phyloP scores from a whole-genome alignment of 148 eudicot genomes.

The Cornus suecica region DNA sequence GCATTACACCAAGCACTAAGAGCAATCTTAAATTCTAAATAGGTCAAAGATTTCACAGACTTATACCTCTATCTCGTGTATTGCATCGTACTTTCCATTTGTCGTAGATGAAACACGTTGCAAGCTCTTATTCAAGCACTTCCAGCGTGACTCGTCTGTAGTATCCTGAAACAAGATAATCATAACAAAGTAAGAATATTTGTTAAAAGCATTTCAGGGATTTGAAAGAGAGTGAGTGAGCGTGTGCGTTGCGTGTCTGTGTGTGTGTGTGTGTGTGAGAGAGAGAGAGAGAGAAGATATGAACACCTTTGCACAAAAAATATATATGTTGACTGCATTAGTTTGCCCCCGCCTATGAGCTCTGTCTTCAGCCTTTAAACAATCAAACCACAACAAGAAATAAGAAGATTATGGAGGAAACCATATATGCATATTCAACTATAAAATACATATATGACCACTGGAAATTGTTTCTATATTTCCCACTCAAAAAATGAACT shows the following conservation, averaged over 20 bases:
- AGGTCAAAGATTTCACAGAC: conserved; percentile 2
- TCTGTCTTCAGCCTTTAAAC: conserved; percentile 86
- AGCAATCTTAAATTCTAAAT: neutral
- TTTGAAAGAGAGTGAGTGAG: neutral
- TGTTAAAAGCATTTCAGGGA: conserved; percentile 2
- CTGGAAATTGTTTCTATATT: neutral
- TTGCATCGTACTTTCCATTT: conserved; percentile 83
- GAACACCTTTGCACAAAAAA: conserved; percentile 88
- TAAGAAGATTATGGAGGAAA: neutral
- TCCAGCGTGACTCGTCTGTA: conserved; percentile 81
- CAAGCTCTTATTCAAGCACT: conserved; percentile 64
- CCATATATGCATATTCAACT: too few relatives aligned
- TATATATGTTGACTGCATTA: conserved; percentile 81
- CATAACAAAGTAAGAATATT: neutral
- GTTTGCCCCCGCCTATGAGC: conserved; percentile 96
- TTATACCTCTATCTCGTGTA: conserved; percentile 64
- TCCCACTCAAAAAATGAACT: neutral
- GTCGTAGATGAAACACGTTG: conserved; percentile 77
- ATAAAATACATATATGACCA: neutral
- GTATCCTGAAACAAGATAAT: conserved; percentile 53
- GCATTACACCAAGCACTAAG: too few relatives aligned
- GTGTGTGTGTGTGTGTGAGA: neutral
- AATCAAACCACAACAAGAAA: neutral
- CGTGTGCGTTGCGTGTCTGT: too few relatives aligned
- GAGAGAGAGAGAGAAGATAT: conserved; percentile 5